Conservation (phyloP, 2,329 filamentous ascomycete genomes). For the Cordyceps cateniannulata region DNA sequence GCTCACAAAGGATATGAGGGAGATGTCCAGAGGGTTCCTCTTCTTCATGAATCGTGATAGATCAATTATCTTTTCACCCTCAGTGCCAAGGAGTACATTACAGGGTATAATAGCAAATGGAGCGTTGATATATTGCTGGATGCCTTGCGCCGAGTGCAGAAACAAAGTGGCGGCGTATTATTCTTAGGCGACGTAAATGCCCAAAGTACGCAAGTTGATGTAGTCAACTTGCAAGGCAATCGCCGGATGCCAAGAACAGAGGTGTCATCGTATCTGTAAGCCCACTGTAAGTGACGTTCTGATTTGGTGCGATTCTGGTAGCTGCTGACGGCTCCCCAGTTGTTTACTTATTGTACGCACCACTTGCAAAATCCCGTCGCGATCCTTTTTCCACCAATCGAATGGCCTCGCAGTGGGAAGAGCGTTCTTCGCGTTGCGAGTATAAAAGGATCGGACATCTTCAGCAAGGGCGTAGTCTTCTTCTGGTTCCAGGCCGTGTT, state of each 20-base stretch:
- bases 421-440: not conserved
- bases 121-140: too few species aligned
- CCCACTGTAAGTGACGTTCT: not conserved
- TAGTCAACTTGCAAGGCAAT: not conserved
- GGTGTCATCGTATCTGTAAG: not conserved
- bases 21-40: too few species aligned
- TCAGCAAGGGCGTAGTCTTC: not conserved
- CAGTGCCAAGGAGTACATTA: too few species aligned
- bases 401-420: not conserved
- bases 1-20: too few species aligned
- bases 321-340: not conserved
- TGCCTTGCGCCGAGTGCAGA: too few species aligned
- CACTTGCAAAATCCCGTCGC: not conserved
- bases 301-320: not conserved
- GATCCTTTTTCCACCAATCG: constrained; percentile 9
- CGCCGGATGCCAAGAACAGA: not conserved
- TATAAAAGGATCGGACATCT: not conserved
- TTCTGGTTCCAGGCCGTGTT: too few species aligned
- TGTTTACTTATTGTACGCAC: not conserved
- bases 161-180: too few species aligned
- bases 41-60: too few species aligned
- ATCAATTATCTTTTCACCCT: too few species aligned
- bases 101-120: too few species aligned
- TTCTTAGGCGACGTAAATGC: too few species aligned
- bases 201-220: too few species aligned